phyloP scores from a whole-genome alignment of 2,329 filamentous ascomycete genomes.

The Ophiosphaerella narmari region DNA sequence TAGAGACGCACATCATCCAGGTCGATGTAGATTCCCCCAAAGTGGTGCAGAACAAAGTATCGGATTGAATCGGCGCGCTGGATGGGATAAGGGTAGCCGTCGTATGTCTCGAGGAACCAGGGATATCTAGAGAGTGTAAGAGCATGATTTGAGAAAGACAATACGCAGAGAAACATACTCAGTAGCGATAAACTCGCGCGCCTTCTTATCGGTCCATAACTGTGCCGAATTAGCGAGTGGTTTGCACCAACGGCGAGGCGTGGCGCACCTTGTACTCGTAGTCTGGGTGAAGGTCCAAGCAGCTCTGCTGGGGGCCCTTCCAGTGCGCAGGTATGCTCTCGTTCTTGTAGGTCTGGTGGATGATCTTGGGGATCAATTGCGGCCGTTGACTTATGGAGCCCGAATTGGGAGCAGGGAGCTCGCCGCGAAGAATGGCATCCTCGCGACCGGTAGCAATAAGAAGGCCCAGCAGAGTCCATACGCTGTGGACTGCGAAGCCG shows the following conservation, averaged over 20 bases:
- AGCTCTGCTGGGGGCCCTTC: conserved; percentile 67
- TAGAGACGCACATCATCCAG: conserved; percentile 65
- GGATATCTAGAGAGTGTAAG: conserved; percentile 59
- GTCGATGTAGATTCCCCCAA: conserved; percentile 81
- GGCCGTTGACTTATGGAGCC: conserved; percentile 60
- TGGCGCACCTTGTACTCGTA: conserved; percentile 71
- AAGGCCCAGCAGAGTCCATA: conserved; percentile 73
- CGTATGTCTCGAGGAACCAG: conserved; percentile 77
- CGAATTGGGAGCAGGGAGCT: conserved; percentile 68
- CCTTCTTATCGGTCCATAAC: conserved; percentile 76
- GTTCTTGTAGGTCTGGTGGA: conserved; percentile 78
- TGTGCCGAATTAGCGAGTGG: conserved; percentile 40
- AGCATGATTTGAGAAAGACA: not conserved
- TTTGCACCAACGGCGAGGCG: conserved; percentile 15
- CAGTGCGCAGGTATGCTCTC: conserved; percentile 70
- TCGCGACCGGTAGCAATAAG: conserved; percentile 69
- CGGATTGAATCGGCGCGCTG: conserved; percentile 78
- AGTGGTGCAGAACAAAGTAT: conserved; percentile 78
- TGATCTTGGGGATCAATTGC: conserved; percentile 74
- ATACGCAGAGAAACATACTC: conserved; percentile 50
- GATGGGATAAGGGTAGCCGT: conserved; percentile 74
- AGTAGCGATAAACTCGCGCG: conserved; percentile 70
- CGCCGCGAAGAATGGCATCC: conserved; percentile 68
- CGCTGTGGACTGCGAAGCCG: conserved; percentile 66
- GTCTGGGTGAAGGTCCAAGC: conserved; percentile 68